Conservation (phyloP, 805 yeast genomes). For the Clavispora carvajalis region DNA sequence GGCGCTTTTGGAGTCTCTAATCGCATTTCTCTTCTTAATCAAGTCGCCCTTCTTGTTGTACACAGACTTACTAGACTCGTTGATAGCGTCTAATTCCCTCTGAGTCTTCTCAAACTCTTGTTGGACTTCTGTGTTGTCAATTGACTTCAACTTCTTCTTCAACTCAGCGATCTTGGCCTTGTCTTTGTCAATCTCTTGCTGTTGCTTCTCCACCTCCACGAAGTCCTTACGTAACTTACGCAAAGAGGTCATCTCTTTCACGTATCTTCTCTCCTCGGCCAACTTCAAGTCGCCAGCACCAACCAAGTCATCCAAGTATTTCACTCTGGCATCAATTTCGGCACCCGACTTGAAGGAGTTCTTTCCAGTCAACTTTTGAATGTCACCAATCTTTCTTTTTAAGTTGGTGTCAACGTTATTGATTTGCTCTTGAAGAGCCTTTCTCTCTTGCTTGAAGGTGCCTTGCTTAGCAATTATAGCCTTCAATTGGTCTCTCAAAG, state of each 20-base stretch:
- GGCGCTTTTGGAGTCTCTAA: slow-evolving; percentile 64
- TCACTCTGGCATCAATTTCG: slow-evolving; percentile 65
- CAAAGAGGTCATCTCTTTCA: slow-evolving; percentile 80
- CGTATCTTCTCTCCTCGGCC: slow-evolving; percentile 82
- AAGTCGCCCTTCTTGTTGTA: slow-evolving; percentile 63
- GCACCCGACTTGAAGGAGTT: slow-evolving; percentile 59
- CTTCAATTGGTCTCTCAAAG: slow-evolving; percentile 32
- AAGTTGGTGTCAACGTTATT: slow-evolving; percentile 61
- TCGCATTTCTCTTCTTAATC: slow-evolving; percentile 59
- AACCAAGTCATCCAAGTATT: slow-evolving; percentile 63
- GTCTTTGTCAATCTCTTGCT: slow-evolving; percentile 73
- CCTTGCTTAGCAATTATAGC: slow-evolving; percentile 43
- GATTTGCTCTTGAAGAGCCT: slow-evolving; percentile 62
- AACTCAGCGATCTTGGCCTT: slow-evolving; percentile 69
- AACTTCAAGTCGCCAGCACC: slow-evolving; percentile 76
- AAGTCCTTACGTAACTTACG: slow-evolving; percentile 79
- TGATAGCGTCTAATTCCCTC: slow-evolving; percentile 64
- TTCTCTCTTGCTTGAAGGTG: slow-evolving; percentile 43
- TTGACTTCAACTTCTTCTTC: slow-evolving; percentile 58
- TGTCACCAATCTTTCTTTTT: slow-evolving; percentile 71
- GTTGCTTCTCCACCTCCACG: slow-evolving; percentile 65
- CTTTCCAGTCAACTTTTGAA: slow-evolving; percentile 67
- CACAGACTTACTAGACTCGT: slow-evolving; percentile 51
- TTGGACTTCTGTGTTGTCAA: slow-evolving; percentile 61
- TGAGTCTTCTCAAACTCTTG: slow-evolving; percentile 64